These are phyloP conservation scores for Thraustochytrium sp. DNA, from an alignment of 352 stramenopile genomes.

Conservation along the genomic window DNA sequence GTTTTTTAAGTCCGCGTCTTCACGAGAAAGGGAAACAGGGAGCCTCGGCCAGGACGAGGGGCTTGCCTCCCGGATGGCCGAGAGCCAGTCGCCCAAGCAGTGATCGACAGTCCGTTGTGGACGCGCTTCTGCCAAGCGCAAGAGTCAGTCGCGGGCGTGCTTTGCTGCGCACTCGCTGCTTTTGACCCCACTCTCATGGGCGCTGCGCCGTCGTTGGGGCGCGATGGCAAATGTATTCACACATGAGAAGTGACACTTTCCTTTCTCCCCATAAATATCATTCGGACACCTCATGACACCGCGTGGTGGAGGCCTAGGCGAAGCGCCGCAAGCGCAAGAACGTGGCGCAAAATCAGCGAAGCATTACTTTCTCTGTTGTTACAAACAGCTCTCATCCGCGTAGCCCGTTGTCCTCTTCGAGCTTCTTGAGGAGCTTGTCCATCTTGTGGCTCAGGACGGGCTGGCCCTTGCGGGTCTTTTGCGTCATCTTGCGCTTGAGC, in stretches of 20 bases:
- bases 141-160: no score
- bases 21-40: background rate
- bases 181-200: no score
- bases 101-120: background rate
- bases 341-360: no score
- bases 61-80: background rate
- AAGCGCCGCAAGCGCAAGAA: background rate
- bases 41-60: background rate
- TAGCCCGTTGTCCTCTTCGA: background rate
- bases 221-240: no score
- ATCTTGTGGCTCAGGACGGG: conserved; percentile 35
- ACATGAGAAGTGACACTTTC: no score
- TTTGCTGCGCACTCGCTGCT: no score
- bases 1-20: background rate
- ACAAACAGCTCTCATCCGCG: background rate
- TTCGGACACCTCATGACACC: background rate
- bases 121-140: no score
- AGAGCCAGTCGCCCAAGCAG: background rate
- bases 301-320: background rate
- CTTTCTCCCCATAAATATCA: background rate
- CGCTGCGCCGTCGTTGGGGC: no score
- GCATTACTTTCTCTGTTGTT: no score
- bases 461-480: background rate
- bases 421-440: conserved; percentile 1
- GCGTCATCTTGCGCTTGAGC: background rate